Conservation (phyloP, 225 moss, liverwort and hornwort genomes). For the Ulota crispa region DNA sequence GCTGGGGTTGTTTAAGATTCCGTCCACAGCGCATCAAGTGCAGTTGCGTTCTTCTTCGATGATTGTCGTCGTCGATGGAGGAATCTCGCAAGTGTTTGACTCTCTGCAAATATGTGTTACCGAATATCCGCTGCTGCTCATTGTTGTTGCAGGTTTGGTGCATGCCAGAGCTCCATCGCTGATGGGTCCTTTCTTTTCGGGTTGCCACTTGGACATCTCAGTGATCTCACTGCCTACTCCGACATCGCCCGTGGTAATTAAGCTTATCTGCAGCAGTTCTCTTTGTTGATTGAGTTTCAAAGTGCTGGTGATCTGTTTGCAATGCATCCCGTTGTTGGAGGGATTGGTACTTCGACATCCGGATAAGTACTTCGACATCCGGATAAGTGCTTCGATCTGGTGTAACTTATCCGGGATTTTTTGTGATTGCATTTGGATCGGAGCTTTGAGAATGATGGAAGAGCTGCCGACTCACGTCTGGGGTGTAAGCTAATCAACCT, state of each 20-base stretch:
- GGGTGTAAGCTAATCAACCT: too few species aligned
- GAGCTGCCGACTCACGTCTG: too few species aligned
- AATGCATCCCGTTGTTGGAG: background rate
- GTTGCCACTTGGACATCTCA: too few species aligned
- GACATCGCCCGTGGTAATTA: background rate
- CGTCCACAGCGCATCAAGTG: background rate
- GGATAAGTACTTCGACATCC: too few species aligned
- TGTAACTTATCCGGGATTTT: too few species aligned
- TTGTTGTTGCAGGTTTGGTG: background rate
- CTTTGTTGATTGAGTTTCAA: background rate
- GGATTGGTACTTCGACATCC: background rate
- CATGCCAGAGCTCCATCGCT: background rate
- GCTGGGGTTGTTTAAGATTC: background rate
- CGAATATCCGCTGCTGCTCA: background rate
- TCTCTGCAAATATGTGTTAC: background rate
- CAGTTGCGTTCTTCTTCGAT: background rate
- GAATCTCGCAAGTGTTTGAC: conserved; percentile 4
- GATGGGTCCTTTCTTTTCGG: background rate
- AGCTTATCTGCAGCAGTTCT: too few species aligned
- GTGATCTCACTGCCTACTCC: background rate
- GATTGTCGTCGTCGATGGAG: background rate
- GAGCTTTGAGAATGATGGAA: too few species aligned
- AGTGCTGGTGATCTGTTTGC: background rate
- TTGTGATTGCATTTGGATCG: too few species aligned
- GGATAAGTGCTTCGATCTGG: too few species aligned